These are phyloP conservation scores for Pleurotus salmoneostramineus DNA, from an alignment of 768 basidiomycete genomes.

Conservation along the genomic window DNA sequence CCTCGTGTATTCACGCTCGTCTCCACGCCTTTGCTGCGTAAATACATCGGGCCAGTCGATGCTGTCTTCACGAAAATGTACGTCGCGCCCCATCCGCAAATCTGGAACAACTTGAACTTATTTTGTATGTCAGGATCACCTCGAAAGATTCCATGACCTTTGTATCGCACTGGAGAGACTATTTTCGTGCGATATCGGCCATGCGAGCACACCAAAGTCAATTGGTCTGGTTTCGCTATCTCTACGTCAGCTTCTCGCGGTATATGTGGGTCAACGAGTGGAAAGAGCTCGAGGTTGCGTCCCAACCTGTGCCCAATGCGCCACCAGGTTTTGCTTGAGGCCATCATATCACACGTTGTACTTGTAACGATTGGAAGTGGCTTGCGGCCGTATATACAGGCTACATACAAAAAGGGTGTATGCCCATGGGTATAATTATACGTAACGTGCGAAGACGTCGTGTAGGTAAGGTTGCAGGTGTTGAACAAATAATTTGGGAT, in stretches of 20 bases:
- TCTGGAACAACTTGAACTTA: neutral
- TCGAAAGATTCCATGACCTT: constrained; percentile 33
- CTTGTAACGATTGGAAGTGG: neutral
- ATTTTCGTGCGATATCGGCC: constrained; percentile 54
- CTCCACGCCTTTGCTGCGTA: constrained; percentile 49
- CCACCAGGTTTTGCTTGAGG: neutral
- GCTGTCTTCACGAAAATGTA: constrained; percentile 46
- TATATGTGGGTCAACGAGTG: constrained; percentile 96
- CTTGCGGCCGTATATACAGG: neutral
- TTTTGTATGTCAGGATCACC: neutral
- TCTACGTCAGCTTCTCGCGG: constrained; percentile 74
- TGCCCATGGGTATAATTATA: neutral
- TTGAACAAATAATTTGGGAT: too few relatives aligned
- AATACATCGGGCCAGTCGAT: constrained; percentile 60
- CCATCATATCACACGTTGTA: neutral
- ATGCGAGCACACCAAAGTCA: constrained; percentile 76
- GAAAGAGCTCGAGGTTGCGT: constrained; percentile 37
- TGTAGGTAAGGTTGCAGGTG: too few relatives aligned
- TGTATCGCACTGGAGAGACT: constrained; percentile 54
- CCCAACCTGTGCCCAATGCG: neutral
- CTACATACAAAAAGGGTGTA: neutral
- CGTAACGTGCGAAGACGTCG: neutral
- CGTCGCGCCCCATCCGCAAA: neutral
- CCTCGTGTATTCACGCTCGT: constrained; percentile 53
- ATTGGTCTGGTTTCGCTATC: constrained; percentile 86